Evolutionary conservation across 2,329 filamentous ascomycete genomes (phyloP).

Genomic region (Sporothrix brasiliensis): DNA sequence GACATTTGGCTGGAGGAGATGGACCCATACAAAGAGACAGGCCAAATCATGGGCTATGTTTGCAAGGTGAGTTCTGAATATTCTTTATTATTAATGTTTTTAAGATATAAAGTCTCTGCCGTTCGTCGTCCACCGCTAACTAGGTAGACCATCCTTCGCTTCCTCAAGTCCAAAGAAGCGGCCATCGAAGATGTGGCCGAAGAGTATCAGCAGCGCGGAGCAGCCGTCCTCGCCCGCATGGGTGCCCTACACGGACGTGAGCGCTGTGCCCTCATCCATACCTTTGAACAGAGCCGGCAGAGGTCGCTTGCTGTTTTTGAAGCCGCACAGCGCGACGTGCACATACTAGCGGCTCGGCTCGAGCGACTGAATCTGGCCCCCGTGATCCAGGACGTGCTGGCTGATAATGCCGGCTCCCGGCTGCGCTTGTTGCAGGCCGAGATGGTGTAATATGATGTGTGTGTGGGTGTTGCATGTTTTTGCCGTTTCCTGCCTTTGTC

Average conservation of each 20-base stretch:
- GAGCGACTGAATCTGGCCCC: slow-evolving; percentile 25
- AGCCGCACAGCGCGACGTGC: slow-evolving; percentile 18
- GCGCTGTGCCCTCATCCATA: neutral
- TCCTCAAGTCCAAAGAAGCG: slow-evolving; percentile 36
- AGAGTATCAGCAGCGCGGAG: slow-evolving; percentile 34
- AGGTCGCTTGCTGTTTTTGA: slow-evolving; percentile 1
- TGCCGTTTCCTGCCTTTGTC: neutral
- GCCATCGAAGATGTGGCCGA: slow-evolving; percentile 35
- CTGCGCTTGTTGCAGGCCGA: slow-evolving; percentile 27
- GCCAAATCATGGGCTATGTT: slow-evolving; percentile 35
- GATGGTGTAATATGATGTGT: neutral
- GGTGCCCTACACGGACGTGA: slow-evolving; percentile 27
- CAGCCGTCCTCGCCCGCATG: slow-evolving; percentile 23
- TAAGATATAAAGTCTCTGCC: too few relatives aligned
- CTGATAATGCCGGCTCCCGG: slow-evolving; percentile 3
- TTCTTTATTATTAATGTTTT: neutral
- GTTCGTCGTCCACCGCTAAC: neutral
- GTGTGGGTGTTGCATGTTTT: neutral
- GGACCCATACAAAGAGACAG: slow-evolving; percentile 33
- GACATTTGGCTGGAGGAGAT: slow-evolving; percentile 33
- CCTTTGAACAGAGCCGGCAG: slow-evolving; percentile 22
- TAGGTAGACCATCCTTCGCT: slow-evolving; percentile 32
- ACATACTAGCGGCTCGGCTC: slow-evolving; percentile 12
- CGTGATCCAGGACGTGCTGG: slow-evolving; percentile 25
- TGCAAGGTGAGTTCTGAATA: slow-evolving; percentile 29